Evolutionary conservation across 2,329 filamentous ascomycete genomes (phyloP).

Genomic region (Xylaria sp.): DNA sequence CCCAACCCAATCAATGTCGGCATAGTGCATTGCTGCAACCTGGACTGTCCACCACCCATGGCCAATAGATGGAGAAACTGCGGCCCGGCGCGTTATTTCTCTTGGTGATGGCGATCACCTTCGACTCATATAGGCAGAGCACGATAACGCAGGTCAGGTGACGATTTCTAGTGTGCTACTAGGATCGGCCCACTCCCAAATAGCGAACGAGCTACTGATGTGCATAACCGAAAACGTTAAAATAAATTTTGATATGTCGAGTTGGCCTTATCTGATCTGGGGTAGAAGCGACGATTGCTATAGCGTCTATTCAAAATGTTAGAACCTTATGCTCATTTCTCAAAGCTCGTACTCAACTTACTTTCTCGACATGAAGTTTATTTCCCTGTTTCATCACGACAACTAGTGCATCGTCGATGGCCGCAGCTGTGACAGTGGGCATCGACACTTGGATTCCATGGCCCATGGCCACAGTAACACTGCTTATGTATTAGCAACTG

Average conservation of each 20-base stretch:
- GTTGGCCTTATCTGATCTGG: too few species aligned
- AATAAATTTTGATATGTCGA: too few species aligned
- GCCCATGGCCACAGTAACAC: constrained; percentile 23
- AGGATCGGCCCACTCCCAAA: background rate
- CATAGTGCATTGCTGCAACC: background rate
- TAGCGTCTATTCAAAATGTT: background rate
- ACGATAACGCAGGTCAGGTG: too few species aligned
- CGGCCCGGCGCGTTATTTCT: too few species aligned
- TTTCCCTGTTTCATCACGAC: background rate
- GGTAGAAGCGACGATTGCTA: background rate
- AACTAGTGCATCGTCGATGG: background rate
- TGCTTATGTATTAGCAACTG: constrained; percentile 12
- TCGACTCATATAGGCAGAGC: background rate
- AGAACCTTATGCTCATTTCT: background rate
- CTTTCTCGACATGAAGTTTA: background rate
- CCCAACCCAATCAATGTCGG: background rate
- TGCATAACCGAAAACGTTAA: background rate
- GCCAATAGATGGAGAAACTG: background rate
- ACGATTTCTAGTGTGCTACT: too few species aligned
- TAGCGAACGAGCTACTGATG: background rate
- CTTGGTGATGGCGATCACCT: background rate
- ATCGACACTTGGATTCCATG: background rate
- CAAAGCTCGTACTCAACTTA: background rate
- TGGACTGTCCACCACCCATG: background rate
- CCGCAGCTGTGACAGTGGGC: background rate